These are phyloP conservation scores for Xerocomus brunneocitrinus DNA, from an alignment of 768 basidiomycete species.

Conservation along the genomic window DNA sequence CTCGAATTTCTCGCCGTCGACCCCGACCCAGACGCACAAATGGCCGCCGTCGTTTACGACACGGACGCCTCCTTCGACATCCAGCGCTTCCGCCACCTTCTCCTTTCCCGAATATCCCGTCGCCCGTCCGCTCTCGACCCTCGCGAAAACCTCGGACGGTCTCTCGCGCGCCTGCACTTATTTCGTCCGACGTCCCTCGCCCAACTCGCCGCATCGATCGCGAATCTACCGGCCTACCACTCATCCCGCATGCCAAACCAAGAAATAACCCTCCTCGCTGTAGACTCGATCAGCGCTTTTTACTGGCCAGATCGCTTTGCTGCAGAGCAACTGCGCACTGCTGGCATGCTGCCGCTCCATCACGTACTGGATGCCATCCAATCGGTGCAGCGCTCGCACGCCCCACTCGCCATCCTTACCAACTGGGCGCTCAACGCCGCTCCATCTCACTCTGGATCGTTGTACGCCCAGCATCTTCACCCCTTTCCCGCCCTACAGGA, in stretches of 20 bases:
- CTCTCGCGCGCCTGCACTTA: slow-evolving; percentile 57
- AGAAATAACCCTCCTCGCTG: slow-evolving; percentile 60
- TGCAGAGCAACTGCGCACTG: slow-evolving; percentile 46
- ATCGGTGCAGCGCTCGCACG: slow-evolving; percentile 43
- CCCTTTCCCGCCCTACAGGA: slow-evolving; percentile 36
- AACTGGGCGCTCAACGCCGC: slow-evolving; percentile 52
- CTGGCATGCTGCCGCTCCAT: slow-evolving; percentile 34
- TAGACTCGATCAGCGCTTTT: slow-evolving; percentile 75
- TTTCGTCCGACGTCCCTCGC: slow-evolving; percentile 64
- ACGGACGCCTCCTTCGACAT: slow-evolving; percentile 64
- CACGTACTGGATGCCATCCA: slow-evolving; percentile 48
- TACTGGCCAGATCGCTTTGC: slow-evolving; percentile 74
- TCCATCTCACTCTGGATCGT: slow-evolving; percentile 18
- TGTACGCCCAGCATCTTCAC: slow-evolving; percentile 52
- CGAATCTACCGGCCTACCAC: slow-evolving; percentile 54
- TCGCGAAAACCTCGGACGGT: slow-evolving; percentile 31
- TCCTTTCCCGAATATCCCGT: slow-evolving; percentile 42
- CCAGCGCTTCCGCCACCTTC: slow-evolving; percentile 47
- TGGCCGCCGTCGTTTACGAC: slow-evolving; percentile 66
- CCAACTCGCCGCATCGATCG: slow-evolving; percentile 66
- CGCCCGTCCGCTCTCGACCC: slow-evolving; percentile 16
- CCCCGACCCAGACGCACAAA: slow-evolving; percentile 44
- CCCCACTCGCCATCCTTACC: slow-evolving; percentile 50
- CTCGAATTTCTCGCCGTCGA: slow-evolving; percentile 56
- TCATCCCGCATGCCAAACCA: slow-evolving; percentile 41